phyloP scores from a whole-genome alignment of 805 yeast species.

The Dipodascus albidus region DNA sequence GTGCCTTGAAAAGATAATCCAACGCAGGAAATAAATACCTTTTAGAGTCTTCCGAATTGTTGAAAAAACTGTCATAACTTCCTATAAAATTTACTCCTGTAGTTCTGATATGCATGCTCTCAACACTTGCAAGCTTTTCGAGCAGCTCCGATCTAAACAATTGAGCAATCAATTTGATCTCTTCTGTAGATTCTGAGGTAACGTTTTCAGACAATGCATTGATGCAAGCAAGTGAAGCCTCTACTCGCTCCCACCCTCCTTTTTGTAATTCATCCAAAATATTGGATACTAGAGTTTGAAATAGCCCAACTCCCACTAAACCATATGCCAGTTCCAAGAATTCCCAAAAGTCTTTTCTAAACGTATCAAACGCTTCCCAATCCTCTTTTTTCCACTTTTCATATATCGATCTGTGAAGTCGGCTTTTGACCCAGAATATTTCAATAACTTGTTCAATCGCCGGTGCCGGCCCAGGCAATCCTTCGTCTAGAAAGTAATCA shows the following conservation, averaged over 20 bases:
- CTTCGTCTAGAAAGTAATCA: constrained; percentile 23
- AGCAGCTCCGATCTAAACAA: constrained; percentile 23
- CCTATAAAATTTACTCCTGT: constrained; percentile 50
- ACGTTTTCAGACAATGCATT: constrained; percentile 43
- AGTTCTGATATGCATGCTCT: constrained; percentile 26
- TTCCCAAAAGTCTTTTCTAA: constrained; percentile 66
- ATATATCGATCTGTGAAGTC: constrained; percentile 20
- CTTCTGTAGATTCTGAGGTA: constrained; percentile 28
- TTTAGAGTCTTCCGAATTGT: constrained; percentile 30
- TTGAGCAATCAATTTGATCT: constrained; percentile 16
- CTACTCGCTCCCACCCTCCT: constrained; percentile 35
- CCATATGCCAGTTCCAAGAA: constrained; percentile 63
- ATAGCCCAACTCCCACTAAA: constrained; percentile 43
- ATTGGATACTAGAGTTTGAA: constrained; percentile 28
- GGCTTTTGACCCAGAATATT: constrained; percentile 61
- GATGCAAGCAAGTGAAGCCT: constrained; percentile 50
- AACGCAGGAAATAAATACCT: constrained; percentile 40
- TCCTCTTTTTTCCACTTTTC: constrained; percentile 24
- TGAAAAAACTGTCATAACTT: constrained; percentile 48
- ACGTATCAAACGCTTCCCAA: constrained; percentile 50
- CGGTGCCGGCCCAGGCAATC: constrained; percentile 19
- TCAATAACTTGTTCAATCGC: constrained; percentile 38
- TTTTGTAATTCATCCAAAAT: constrained; percentile 6
- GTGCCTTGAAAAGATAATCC: constrained; percentile 39
- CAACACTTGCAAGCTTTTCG: constrained; percentile 16